phyloP scores from a whole-genome alignment of 306 rosid species.

The Astragalus membranaceus region DNA sequence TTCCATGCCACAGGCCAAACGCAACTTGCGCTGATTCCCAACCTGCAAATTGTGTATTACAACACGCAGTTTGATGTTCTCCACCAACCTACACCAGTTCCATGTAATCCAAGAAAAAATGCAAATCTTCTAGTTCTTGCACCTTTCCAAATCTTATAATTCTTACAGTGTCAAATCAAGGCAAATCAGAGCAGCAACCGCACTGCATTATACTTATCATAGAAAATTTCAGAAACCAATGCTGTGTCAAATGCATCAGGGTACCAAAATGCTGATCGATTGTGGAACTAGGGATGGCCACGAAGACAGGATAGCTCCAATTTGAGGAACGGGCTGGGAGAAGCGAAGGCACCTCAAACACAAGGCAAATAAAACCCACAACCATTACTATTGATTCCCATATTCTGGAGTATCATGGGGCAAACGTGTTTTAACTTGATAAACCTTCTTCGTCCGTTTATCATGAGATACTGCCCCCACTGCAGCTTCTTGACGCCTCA shows the following conservation, averaged over 20 bases:
- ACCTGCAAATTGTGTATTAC: not conserved
- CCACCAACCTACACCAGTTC: not conserved
- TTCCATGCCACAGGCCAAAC: not conserved
- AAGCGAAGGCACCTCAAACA: constrained; percentile 12
- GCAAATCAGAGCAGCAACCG: not conserved
- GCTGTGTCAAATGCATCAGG: not conserved
- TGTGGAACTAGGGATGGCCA: constrained; percentile 1
- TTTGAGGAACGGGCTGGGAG: not conserved
- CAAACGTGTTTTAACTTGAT: constrained; percentile 48
- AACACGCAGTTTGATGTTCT: not conserved
- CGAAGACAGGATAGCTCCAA: constrained; percentile 8
- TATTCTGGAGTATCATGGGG: constrained; percentile 33
- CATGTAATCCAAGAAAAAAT: not conserved
- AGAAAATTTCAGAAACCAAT: not conserved
- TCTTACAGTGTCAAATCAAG: not conserved
- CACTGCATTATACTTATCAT: not conserved
- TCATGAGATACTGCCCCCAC: constrained; percentile 29
- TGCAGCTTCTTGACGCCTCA: constrained; percentile 45
- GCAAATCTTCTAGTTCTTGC: not conserved
- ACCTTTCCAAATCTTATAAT: not conserved
- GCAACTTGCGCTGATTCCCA: not conserved
- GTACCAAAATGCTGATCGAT: not conserved
- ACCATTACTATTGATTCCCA: constrained; percentile 30
- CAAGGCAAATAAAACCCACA: constrained; percentile 14
- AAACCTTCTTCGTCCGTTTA: constrained; percentile 47